Evolutionary conservation across 192 early-diverging fungal genomes (phyloP).

Genomic region (Chytriomyces hyalinus): DNA sequence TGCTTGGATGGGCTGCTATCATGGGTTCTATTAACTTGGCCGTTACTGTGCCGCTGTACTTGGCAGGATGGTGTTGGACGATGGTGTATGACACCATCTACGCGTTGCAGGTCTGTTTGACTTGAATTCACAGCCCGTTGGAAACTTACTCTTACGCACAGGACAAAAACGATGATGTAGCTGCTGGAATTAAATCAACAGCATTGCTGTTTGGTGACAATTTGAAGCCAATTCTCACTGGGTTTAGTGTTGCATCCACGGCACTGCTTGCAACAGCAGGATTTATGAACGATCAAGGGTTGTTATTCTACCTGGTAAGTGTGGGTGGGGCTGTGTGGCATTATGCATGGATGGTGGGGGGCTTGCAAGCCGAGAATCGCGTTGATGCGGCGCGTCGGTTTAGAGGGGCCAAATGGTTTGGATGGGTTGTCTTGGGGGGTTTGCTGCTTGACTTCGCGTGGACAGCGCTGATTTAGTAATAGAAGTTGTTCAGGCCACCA

Average conservation of each 20-base stretch:
- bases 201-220: constrained; percentile 82
- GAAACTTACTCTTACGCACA: constrained; percentile 22
- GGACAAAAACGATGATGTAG: constrained; percentile 90
- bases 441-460: constrained; percentile 68
- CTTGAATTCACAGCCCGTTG: background rate
- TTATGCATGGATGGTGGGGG: constrained; percentile 80
- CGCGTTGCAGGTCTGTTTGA: constrained; percentile 74
- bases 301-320: constrained; percentile 73
- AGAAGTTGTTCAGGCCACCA: background rate
- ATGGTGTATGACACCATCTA: constrained; percentile 97
- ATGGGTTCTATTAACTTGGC: constrained; percentile 62
- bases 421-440: constrained; percentile 76
- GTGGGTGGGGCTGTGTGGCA: constrained; percentile 77
- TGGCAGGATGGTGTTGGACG: constrained; percentile 88
- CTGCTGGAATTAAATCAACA: constrained; percentile 89
- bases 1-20: constrained; percentile 88
- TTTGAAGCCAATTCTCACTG: constrained; percentile 69
- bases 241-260: constrained; percentile 74
- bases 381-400: constrained; percentile 63
- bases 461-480: background rate
- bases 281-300: constrained; percentile 78
- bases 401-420: constrained; percentile 78
- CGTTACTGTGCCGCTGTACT: constrained; percentile 82
- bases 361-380: constrained; percentile 52
- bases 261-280: constrained; percentile 74